phyloP scores from a whole-genome alignment of 1,139 yeast species.

The Geotrichum bryndzae region DNA sequence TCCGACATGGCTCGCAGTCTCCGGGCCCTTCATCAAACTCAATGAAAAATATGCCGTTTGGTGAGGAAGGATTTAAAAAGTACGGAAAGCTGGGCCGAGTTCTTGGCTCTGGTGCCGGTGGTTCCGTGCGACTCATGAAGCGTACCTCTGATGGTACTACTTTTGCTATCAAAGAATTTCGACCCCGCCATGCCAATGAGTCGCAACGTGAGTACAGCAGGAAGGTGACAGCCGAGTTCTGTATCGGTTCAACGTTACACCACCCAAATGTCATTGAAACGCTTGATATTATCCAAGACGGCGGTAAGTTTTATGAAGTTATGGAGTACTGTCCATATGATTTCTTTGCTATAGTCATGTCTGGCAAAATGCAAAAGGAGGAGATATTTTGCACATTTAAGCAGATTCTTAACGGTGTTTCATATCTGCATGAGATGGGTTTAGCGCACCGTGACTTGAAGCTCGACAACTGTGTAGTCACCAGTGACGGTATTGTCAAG shows the following conservation, averaged over 20 bases:
- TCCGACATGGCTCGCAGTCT: constrained; percentile 19
- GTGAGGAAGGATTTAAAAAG: constrained; percentile 49
- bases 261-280: constrained; percentile 94
- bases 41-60: constrained; percentile 34
- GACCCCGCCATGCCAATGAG: constrained; percentile 80
- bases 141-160: constrained; percentile 77
- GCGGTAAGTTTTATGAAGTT: constrained; percentile 80
- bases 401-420: constrained; percentile 79
- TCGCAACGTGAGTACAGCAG: constrained; percentile 84
- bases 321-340: constrained; percentile 98
- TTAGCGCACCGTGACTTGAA: constrained; percentile 93
- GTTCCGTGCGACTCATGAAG: constrained; percentile 80
- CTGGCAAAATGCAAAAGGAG: constrained; percentile 78
- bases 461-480: constrained; percentile 88
- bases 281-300: constrained; percentile 82
- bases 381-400: constrained; percentile 88
- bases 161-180: constrained; percentile 94
- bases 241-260: constrained; percentile 91
- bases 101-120: constrained; percentile 97
- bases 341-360: constrained; percentile 96
- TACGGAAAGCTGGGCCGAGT: constrained; percentile 87
- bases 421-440: constrained; percentile 78
- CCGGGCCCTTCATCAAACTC: constrained; percentile 20
- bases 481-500: constrained; percentile 60
- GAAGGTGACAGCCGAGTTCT: constrained; percentile 94